Evolutionary conservation across 169 alveolate genomes (phyloP).

Genomic region (Eimeria tenella): DNA sequence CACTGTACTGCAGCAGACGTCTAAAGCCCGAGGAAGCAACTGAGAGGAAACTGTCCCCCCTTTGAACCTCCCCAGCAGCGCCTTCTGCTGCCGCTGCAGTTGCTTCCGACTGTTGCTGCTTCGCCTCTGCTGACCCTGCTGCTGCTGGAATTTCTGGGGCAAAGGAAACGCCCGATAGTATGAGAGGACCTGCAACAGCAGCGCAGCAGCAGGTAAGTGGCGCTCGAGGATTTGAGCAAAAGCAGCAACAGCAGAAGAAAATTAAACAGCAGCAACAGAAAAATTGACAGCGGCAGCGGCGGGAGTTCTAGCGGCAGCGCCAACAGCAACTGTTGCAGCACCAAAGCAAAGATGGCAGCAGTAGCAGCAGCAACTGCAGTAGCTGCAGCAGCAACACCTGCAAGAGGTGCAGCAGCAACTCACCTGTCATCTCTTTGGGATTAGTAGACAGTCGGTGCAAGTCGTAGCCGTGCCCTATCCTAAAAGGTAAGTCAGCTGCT

Average conservation of each 20-base stretch:
- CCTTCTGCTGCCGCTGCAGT: neutral
- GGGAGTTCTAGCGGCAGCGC: neutral
- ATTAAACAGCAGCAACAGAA: neutral
- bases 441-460: constrained; percentile 84
- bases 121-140: neutral
- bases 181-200: constrained; percentile 66
- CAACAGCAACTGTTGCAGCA: constrained; percentile 17
- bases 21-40: neutral
- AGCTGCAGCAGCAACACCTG: constrained; percentile 3
- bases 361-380: neutral
- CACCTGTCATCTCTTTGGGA: constrained; percentile 73
- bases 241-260: neutral
- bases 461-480: constrained; percentile 88
- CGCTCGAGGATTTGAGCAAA: neutral
- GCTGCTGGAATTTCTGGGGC: constrained; percentile 56
- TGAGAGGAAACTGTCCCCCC: constrained; percentile 10
- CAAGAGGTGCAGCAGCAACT: neutral
- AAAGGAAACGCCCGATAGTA: constrained; percentile 80
- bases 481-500: constrained; percentile 1
- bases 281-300: neutral
- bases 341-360: neutral
- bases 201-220: neutral
- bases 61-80: neutral
- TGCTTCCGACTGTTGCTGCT: neutral
- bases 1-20: neutral